phyloP scores from a whole-genome alignment of 2,329 filamentous ascomycete species.

The Cladosporium velox region DNA sequence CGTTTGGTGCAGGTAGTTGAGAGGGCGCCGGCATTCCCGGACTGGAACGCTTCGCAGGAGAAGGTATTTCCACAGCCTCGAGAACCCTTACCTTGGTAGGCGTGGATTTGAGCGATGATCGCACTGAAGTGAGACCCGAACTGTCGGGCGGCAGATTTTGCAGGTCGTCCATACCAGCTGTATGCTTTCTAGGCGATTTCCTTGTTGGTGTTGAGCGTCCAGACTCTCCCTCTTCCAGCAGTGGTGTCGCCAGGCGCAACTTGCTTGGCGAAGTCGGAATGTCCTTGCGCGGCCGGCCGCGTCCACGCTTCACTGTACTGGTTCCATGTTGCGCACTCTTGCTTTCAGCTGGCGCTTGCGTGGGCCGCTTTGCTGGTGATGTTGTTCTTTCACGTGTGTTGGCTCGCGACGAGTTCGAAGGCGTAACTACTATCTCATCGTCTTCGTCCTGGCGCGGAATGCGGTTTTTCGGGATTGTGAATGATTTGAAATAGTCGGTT shows the following conservation, averaged over 20 bases:
- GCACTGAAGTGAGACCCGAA: conserved; percentile 8
- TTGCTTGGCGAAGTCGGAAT: conserved; percentile 3
- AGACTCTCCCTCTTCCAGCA: background rate
- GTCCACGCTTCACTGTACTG: background rate
- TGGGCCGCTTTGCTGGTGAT: background rate
- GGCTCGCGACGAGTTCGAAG: conserved; percentile 10
- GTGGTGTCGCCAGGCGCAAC: background rate
- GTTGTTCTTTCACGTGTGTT: background rate
- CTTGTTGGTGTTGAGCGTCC: conserved; percentile 6
- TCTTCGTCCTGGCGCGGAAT: conserved; percentile 28
- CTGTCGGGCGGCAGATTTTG: conserved; percentile 7
- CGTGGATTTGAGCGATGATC: background rate
- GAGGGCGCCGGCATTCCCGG: conserved; percentile 2
- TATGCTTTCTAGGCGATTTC: conserved; percentile 12
- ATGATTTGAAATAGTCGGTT: conserved; percentile 51
- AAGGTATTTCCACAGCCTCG: conserved; percentile 24
- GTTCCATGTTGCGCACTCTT: background rate
- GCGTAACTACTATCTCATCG: conserved; percentile 33
- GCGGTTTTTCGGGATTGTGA: conserved; percentile 32
- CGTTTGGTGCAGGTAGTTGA: conserved; percentile 12
- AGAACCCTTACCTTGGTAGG: conserved; percentile 1
- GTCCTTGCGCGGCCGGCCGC: conserved; percentile 12
- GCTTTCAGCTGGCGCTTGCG: background rate
- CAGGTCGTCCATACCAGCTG: background rate
- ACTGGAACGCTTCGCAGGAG: background rate